These are phyloP conservation scores for Stephanocyclus meneghinianus DNA, from an alignment of 352 stramenopile genomes.

Conservation along the genomic window DNA sequence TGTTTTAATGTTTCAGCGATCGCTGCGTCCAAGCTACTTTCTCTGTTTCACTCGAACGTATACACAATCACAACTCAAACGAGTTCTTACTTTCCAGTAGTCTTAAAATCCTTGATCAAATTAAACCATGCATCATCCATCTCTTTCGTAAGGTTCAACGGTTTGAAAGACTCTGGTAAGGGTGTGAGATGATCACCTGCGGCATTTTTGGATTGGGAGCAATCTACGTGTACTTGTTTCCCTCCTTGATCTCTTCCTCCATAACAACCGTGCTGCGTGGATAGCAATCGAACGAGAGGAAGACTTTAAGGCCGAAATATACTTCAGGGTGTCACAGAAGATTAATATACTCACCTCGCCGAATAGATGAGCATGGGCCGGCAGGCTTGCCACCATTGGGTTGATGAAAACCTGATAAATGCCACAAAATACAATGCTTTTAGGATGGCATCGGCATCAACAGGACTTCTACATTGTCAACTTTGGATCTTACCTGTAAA, in stretches of 20 bases:
- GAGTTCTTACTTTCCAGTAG: too few relatives aligned
- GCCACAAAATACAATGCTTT: not conserved
- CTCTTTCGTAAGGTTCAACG: conserved; percentile 40
- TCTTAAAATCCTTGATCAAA: conserved; percentile 23
- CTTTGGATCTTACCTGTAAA: conserved; percentile 25
- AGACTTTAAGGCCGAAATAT: too few relatives aligned
- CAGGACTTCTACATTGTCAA: not conserved
- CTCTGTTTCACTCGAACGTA: too few relatives aligned
- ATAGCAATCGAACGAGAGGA: too few relatives aligned
- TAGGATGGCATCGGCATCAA: not conserved
- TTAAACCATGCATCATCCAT: conserved; percentile 28
- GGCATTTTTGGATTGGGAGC: not conserved
- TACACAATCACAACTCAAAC: too few relatives aligned
- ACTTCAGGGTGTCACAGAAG: too few relatives aligned
- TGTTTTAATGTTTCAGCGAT: too few relatives aligned
- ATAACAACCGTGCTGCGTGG: conserved; percentile 47
- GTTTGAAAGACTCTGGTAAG: conserved; percentile 48
- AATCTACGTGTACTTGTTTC: conserved; percentile 10
- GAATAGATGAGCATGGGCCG: conserved; percentile 70
- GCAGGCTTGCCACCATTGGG: conserved; percentile 68
- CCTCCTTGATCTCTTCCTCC: conserved; percentile 14
- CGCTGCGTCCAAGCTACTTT: too few relatives aligned
- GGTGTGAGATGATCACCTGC: conserved; percentile 14
- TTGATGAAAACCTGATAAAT: conserved; percentile 79
- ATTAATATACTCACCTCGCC: conserved; percentile 23